These are phyloP conservation scores for Mycena galericulata DNA, from an alignment of 768 basidiomycete species.

Conservation along the genomic window DNA sequence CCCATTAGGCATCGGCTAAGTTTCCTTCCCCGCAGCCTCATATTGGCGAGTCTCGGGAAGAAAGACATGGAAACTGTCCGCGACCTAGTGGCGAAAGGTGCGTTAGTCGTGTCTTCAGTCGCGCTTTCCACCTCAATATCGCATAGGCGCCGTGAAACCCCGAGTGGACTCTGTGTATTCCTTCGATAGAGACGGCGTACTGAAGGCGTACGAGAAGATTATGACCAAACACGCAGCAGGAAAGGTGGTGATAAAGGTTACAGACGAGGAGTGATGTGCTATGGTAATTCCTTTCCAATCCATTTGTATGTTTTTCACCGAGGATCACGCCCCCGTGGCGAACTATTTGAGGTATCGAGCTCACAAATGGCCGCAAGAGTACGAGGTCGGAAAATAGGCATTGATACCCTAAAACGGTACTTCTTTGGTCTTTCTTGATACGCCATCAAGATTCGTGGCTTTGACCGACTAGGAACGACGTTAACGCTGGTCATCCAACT, in stretches of 20 bases:
- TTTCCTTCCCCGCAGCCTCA: neutral
- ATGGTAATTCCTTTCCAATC: too few species aligned
- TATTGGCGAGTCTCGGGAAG: neutral
- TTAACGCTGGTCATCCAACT: too few species aligned
- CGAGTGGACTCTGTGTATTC: conserved; percentile 59
- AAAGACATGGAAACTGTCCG: conserved; percentile 11
- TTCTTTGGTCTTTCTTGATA: too few species aligned
- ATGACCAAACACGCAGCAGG: conserved; percentile 62
- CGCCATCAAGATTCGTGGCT: too few species aligned
- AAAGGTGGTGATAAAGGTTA: conserved; percentile 64
- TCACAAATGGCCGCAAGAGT: too few species aligned
- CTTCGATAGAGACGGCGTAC: conserved; percentile 54
- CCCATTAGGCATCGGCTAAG: neutral
- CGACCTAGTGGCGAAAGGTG: conserved; percentile 13
- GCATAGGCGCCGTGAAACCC: conserved; percentile 55
- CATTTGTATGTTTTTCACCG: too few species aligned
- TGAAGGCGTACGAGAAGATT: conserved; percentile 63
- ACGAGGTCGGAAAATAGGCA: too few species aligned
- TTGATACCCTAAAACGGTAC: too few species aligned
- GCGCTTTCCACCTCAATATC: neutral
- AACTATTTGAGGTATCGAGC: too few species aligned
- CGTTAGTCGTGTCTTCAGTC: neutral
- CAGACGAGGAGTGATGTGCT: neutral
- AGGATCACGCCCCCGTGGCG: too few species aligned
- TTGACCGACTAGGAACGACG: too few species aligned